phyloP scores from a whole-genome alignment of 108 stramenopile species.

The Skeletonema marinoi region DNA sequence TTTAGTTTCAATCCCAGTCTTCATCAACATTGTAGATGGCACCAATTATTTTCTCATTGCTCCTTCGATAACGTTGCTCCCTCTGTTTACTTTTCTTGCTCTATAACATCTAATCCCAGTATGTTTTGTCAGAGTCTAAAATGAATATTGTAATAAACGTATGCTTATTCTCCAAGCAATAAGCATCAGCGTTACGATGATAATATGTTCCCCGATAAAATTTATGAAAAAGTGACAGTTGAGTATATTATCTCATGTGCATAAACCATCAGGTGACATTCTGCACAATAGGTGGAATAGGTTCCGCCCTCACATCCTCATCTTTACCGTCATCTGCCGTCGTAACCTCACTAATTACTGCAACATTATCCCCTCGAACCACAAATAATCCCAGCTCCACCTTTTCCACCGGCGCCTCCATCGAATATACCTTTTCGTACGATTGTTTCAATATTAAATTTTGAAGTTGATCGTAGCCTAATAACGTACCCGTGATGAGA shows the following conservation, averaged over 20 bases:
- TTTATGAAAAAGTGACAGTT: background rate
- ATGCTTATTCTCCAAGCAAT: conserved; percentile 2
- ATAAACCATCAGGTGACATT: conserved; percentile 30
- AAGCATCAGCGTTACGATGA: background rate
- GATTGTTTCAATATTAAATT: conserved; percentile 77
- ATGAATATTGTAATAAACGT: background rate
- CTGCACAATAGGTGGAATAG: conserved; percentile 40
- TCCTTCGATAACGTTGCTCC: no score
- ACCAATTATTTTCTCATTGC: no score
- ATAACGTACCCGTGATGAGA: conserved; percentile 65
- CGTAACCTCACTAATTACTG: conserved; percentile 28
- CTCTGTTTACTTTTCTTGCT: no score
- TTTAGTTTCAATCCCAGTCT: no score
- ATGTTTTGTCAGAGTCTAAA: background rate
- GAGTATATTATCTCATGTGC: background rate
- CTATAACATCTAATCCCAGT: no score
- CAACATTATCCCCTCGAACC: conserved; percentile 86
- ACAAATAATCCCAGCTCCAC: conserved; percentile 82
- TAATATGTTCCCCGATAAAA: background rate
- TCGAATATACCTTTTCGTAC: conserved; percentile 69
- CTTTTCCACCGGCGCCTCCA: conserved; percentile 61
- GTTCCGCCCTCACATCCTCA: conserved; percentile 43
- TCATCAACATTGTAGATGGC: no score
- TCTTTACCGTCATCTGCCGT: background rate
- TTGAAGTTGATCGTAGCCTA: conserved; percentile 87